Evolutionary conservation across 2,329 filamentous ascomycete species (phyloP).

Genomic region (Cladosporium sp.): DNA sequence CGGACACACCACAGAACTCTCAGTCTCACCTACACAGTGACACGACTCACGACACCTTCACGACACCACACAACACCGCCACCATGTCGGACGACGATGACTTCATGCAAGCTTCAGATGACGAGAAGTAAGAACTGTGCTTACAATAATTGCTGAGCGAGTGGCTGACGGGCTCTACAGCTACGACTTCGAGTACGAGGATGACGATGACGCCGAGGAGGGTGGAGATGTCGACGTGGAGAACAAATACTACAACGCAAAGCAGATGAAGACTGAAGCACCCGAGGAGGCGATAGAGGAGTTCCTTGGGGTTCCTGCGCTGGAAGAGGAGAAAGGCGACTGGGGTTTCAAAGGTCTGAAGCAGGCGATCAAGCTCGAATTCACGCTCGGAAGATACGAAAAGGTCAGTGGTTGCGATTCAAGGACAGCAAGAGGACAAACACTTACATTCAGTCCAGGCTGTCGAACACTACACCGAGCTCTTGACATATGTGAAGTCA

Average conservation of each 20-base stretch:
- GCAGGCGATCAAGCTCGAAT: constrained; percentile 96
- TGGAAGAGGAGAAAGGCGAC: constrained; percentile 91
- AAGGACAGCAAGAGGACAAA: neutral
- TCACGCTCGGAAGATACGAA: constrained; percentile 84
- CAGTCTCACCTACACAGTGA: neutral
- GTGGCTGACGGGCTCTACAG: constrained; percentile 43
- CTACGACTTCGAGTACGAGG: constrained; percentile 97
- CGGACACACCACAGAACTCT: neutral
- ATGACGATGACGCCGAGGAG: constrained; percentile 86
- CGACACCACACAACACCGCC: constrained; percentile 24
- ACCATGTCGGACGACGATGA: constrained; percentile 82
- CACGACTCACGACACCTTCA: neutral
- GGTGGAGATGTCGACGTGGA: constrained; percentile 90
- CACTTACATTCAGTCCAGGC: constrained; percentile 57
- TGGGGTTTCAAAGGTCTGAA: constrained; percentile 99
- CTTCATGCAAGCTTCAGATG: constrained; percentile 90
- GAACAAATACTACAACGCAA: constrained; percentile 99
- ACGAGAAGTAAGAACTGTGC: constrained; percentile 67
- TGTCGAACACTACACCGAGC: constrained; percentile 87
- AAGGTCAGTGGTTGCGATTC: constrained; percentile 55
- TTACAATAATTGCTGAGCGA: neutral
- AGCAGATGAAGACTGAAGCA: constrained; percentile 86
- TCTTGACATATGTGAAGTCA: constrained; percentile 95
- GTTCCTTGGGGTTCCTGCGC: constrained; percentile 80
- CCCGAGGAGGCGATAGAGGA: constrained; percentile 87